Evolutionary conservation across 306 rosid genomes (phyloP).

Genomic region (Medicago truncatula): DNA sequence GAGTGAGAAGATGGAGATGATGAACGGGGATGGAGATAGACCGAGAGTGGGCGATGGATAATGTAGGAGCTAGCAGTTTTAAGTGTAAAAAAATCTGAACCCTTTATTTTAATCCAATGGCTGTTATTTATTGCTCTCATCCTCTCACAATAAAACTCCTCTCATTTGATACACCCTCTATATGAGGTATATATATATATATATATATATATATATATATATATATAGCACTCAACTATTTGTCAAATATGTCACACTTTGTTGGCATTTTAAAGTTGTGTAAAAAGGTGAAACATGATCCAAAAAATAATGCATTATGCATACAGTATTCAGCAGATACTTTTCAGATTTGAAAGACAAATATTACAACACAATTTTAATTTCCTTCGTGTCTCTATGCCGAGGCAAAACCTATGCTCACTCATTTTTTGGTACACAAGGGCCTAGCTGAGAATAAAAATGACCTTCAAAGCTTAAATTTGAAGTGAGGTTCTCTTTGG

Average conservation of each 20-base stretch:
- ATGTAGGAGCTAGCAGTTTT: too few species aligned
- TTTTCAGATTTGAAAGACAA: conserved; percentile 28
- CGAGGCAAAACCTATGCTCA: conserved; percentile 1
- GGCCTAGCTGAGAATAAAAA: conserved; percentile 19
- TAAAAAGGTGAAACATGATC: background rate
- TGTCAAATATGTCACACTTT: background rate
- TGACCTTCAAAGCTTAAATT: conserved; percentile 31
- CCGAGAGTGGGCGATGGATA: too few species aligned
- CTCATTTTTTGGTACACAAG: conserved; percentile 27
- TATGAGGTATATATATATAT: too few species aligned
- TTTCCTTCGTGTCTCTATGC: conserved; percentile 24
- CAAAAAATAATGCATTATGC: background rate
- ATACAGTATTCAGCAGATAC: conserved; percentile 4
- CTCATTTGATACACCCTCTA: too few species aligned
- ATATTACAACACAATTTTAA: conserved; percentile 21
- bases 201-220: too few species aligned
- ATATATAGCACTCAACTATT: background rate
- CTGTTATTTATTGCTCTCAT: too few species aligned
- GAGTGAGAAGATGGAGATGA: too few species aligned
- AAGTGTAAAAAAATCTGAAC: too few species aligned
- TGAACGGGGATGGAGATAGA: too few species aligned
- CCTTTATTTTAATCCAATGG: too few species aligned
- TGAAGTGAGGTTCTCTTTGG: conserved; percentile 18
- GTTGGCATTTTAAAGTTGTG: background rate
- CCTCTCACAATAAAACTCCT: too few species aligned